phyloP scores from a whole-genome alignment of 2,329 filamentous ascomycete genomes.

The Leptographium procerum region DNA sequence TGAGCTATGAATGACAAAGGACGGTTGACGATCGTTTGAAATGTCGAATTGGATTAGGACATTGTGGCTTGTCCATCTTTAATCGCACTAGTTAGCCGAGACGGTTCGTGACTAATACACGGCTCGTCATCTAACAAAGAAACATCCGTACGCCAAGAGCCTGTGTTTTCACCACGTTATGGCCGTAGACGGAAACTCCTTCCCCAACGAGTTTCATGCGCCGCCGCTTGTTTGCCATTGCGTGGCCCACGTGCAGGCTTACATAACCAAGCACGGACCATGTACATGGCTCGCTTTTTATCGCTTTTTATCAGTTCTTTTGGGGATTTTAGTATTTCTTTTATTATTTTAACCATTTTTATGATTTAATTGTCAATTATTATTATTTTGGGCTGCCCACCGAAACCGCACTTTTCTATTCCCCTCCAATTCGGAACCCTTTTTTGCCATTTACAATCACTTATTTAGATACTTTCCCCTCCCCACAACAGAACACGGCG shows the following conservation, averaged over 20 bases:
- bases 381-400: not conserved
- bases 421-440: not conserved
- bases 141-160: not conserved
- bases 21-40: not conserved
- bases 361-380: not conserved
- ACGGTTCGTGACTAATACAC: not conserved
- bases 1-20: not conserved
- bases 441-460: constrained; percentile 1
- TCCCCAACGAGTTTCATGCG: not conserved
- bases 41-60: not conserved
- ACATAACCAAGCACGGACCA: constrained; percentile 1
- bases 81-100: not conserved
- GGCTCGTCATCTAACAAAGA: not conserved
- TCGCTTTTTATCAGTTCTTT: not conserved
- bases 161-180: not conserved
- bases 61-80: not conserved
- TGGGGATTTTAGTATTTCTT: not conserved
- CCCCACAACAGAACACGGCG: not conserved
- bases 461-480: not conserved
- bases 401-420: constrained; percentile 1
- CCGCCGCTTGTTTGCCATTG: not conserved
- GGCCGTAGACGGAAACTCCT: not conserved
- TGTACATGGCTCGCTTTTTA: not conserved
- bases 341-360: not conserved
- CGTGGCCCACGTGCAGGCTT: constrained; percentile 1